A percentile compares a stretch with the other conserved stretches of the same genome.
Conservation (phyloP, 2,329 filamentous ascomycete genomes). For the Scedosporium boydii region DNA sequence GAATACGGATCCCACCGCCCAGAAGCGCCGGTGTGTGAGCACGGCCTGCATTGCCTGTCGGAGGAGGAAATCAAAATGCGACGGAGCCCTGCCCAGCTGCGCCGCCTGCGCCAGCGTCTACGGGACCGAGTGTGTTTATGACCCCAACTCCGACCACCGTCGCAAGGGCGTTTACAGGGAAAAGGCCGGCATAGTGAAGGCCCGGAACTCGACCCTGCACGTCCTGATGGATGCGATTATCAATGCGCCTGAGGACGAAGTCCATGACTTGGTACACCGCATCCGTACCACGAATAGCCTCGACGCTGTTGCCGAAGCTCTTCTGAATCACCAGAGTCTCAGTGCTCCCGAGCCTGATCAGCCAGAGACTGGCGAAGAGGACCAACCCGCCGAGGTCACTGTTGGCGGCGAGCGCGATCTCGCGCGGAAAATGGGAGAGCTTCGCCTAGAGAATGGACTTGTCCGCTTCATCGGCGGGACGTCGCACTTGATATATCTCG, state of each 20-base stretch:
- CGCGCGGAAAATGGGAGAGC: constrained; percentile 85
- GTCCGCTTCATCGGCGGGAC: constrained; percentile 90
- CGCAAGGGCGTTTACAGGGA: constrained; percentile 96
- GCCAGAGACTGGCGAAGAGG: constrained; percentile 27
- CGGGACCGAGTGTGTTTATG: constrained; percentile 82
- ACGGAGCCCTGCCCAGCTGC: constrained; percentile 83
- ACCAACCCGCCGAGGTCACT: constrained; percentile 26
- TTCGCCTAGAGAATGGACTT: constrained; percentile 77
- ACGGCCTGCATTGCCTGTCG: constrained; percentile 78
- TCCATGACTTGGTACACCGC: constrained; percentile 68
- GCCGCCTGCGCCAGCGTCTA: constrained; percentile 96
- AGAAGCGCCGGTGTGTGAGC: constrained; percentile 70
- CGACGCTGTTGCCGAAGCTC: constrained; percentile 43
- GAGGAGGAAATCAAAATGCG: constrained; percentile 77
- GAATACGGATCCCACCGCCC: constrained; percentile 12
- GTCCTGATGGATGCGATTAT: constrained; percentile 89
- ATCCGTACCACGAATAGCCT: constrained; percentile 77
- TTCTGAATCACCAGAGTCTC: constrained; percentile 26
- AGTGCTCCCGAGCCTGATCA: constrained; percentile 22
- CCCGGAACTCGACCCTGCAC: constrained; percentile 76
- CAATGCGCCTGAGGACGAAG: constrained; percentile 82
- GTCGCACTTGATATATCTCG: constrained; percentile 80
- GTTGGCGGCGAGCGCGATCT: constrained; percentile 64
- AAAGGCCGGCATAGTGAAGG: constrained; percentile 81
- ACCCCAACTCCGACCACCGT: constrained; percentile 90